Base-by-base conservation (phyloP, 306 rosid genomes). In the Myrica gale region DNA sequence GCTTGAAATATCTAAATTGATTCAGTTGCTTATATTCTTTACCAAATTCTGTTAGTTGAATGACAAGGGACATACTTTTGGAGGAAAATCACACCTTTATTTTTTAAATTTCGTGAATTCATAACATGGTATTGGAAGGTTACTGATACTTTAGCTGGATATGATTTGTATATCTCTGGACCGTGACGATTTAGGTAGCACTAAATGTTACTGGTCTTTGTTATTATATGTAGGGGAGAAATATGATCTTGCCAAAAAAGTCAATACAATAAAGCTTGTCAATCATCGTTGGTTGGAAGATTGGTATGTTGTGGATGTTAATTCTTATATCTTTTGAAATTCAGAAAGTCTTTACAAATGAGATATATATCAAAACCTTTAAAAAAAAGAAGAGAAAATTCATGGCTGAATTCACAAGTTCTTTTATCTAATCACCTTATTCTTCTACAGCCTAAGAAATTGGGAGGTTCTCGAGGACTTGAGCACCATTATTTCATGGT, bases 211-310 rank as follows among this genome's bases (percentile, higher is more conserved):
- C 41, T 65, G 70, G 65, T 12, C 10, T 58, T 69, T 72, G 46
- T 58, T 72, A 3, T 45, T 73, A 13, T 78, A 17, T 82, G 23
- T n/a, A 95, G 97, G 99, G 71, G 99, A 93, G 73, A 93, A 93
- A 82, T 93, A 89, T 23, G 92, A 88, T 62, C 96, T 93, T 86
- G 98, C 97, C 81, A 91, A 82, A 79, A 93, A 55, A 81, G 17
- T 91, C 79, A 80, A 76, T 23, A 78, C 81, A 43, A 90, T 93
- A 82, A 93, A 90, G 91, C 88, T 93, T 78, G 90, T 93, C 66
- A 91, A 88, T 78, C 98, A 93, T 82, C 90, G 86, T 45, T 93
- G 98, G 98, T 77, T 93, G 86, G 98, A 93, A 84, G 93, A 93
- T 85, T 87, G 97, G 98, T 88, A 81, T 43, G 84, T 78, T 70